Percentiles rank a stretch among this genome's conserved stretches.
phyloP scores from a whole-genome alignment of 768 basidiomycete genomes.

The Serendipita vermifera region DNA sequence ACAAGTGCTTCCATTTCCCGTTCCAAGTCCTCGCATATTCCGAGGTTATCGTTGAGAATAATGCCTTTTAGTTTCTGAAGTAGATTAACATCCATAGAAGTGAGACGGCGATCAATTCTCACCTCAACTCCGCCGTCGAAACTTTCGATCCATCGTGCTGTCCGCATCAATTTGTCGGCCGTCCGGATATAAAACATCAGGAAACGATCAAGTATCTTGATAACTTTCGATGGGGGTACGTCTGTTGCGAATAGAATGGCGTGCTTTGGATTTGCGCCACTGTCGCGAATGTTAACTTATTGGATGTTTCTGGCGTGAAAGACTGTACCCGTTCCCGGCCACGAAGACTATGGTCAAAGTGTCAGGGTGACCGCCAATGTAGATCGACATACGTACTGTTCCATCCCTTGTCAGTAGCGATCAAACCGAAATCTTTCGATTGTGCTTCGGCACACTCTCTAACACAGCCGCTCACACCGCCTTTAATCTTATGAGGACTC shows the following conservation, averaged over 20 bases:
- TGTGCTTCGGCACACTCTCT: conserved; percentile 72
- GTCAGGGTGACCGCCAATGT: too few relatives aligned
- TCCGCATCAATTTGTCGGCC: conserved; percentile 57
- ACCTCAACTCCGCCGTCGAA: conserved; percentile 58
- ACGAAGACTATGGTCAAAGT: too few relatives aligned
- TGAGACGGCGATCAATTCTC: conserved; percentile 1
- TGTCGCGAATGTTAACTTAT: too few relatives aligned
- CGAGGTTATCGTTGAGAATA: conserved; percentile 55
- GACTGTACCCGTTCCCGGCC: too few relatives aligned
- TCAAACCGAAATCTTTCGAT: conserved; percentile 59
- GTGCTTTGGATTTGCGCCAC: conserved; percentile 32
- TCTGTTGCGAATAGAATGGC: conserved; percentile 54
- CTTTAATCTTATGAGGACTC: conserved; percentile 63
- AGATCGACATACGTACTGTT: conserved; percentile 37
- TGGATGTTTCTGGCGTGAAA: too few relatives aligned
- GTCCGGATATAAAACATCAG: conserved; percentile 58
- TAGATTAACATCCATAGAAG: background rate
- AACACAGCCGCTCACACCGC: conserved; percentile 61
- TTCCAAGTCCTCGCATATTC: conserved; percentile 58
- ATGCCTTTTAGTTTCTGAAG: conserved; percentile 45
- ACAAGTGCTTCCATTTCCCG: conserved; percentile 52
- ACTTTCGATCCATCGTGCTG: conserved; percentile 59
- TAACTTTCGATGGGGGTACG: conserved; percentile 50
- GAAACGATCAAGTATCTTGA: conserved; percentile 52
- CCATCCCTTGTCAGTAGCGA: conserved; percentile 72